A percentile compares a stretch with the other conserved stretches of the same genome.
Conservation (phyloP, 192 early-diverging fungal genomes). For the Coemansia sp. region DNA sequence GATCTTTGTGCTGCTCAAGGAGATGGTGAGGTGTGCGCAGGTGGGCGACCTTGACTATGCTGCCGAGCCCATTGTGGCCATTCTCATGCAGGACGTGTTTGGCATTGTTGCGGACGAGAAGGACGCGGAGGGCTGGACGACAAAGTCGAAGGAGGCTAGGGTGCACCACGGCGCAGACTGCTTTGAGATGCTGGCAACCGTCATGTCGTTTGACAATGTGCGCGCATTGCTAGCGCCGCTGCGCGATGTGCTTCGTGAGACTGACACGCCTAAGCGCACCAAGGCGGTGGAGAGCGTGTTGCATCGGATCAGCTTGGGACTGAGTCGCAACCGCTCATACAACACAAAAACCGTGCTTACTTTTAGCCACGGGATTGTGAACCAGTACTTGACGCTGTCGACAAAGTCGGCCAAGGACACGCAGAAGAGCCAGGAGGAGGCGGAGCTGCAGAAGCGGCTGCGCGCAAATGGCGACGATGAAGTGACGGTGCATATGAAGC, state of each 20-base stretch:
- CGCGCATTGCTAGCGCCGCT: constrained; percentile 73
- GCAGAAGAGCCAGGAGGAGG: constrained; percentile 50
- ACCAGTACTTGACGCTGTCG: constrained; percentile 75
- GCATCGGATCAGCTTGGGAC: constrained; percentile 65
- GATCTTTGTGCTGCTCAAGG: constrained; percentile 74
- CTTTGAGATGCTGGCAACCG: constrained; percentile 75
- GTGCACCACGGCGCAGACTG: constrained; percentile 79
- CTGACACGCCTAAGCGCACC: constrained; percentile 71
- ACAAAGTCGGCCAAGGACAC: constrained; percentile 55
- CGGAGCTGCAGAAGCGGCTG: constrained; percentile 55
- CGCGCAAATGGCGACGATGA: constrained; percentile 29
- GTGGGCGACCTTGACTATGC: constrained; percentile 79
- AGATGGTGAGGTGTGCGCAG: constrained; percentile 54
- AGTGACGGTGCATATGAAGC: constrained; percentile 69
- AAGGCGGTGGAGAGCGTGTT: constrained; percentile 79
- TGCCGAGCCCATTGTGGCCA: constrained; percentile 61
- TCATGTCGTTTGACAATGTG: constrained; percentile 65
- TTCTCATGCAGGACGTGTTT: constrained; percentile 90
- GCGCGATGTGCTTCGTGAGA: constrained; percentile 82
- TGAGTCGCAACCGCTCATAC: constrained; percentile 72
- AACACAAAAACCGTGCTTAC: constrained; percentile 64
- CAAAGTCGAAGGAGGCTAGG: constrained; percentile 88
- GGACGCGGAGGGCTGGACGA: constrained; percentile 81
- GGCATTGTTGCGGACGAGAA: constrained; percentile 84
- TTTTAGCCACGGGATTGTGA: constrained; percentile 82